phyloP scores from a whole-genome alignment of 2,329 filamentous ascomycete genomes.

The Cadophora luteo-olivacea region DNA sequence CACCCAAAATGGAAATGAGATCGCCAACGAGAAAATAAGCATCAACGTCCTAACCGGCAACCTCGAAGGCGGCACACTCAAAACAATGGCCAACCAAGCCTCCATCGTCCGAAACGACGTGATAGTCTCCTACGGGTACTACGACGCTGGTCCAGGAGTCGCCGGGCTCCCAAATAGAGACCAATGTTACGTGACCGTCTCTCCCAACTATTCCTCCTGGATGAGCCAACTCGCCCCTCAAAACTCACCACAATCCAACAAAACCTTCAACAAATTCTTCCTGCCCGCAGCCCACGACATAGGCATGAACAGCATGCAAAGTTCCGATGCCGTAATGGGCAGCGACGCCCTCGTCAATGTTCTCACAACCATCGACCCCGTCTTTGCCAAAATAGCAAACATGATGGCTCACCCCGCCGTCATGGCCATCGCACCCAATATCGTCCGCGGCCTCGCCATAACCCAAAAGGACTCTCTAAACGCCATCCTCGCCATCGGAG shows the following conservation, averaged over 20 bases:
- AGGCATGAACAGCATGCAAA: slow-evolving; percentile 59
- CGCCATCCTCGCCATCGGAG: slow-evolving; percentile 53
- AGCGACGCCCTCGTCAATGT: slow-evolving; percentile 43
- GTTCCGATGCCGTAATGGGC: slow-evolving; percentile 48
- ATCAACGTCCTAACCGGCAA: slow-evolving; percentile 55
- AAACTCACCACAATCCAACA: slow-evolving; percentile 47
- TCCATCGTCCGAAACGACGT: slow-evolving; percentile 45
- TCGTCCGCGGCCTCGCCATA: slow-evolving; percentile 55
- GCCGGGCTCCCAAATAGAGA: slow-evolving; percentile 51
- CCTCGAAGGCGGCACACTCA: slow-evolving; percentile 48
- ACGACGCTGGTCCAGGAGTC: slow-evolving; percentile 53
- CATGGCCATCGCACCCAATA: slow-evolving; percentile 45
- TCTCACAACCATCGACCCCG: slow-evolving; percentile 32
- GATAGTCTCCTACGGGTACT: slow-evolving; percentile 55
- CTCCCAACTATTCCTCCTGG: slow-evolving; percentile 51
- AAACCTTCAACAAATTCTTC: slow-evolving; percentile 52
- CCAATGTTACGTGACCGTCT: slow-evolving; percentile 55
- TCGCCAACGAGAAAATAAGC: slow-evolving; percentile 52
- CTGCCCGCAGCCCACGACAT: slow-evolving; percentile 55
- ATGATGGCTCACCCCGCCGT: slow-evolving; percentile 39
- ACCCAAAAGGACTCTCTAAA: slow-evolving; percentile 57
- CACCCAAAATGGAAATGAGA: slow-evolving; percentile 47
- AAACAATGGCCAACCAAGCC: slow-evolving; percentile 34
- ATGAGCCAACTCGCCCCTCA: slow-evolving; percentile 51
- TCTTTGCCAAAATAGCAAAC: slow-evolving; percentile 38